Base-by-base conservation (phyloP, 768 basidiomycete genomes). In the Amanita fuliginea region DNA sequence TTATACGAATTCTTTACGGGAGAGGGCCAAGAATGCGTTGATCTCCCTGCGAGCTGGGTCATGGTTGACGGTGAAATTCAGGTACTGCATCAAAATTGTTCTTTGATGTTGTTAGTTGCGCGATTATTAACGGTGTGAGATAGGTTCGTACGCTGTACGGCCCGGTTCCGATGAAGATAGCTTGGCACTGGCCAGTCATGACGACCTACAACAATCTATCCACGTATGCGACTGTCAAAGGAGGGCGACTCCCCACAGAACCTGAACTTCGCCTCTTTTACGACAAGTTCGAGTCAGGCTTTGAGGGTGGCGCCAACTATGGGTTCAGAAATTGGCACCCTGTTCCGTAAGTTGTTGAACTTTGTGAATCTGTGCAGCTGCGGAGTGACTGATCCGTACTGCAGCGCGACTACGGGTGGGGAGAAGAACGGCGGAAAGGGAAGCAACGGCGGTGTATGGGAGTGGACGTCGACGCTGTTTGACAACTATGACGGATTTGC, bases 291-390 rank as follows among this genome's bases (percentile, higher is more conserved):
- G 75, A 83, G 39, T 73, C 72, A 32, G 85, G 86, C 0, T 87
- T 82, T 49, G 83, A 81, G 54, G 84, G 83, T 16, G 85, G 83
- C 32, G 76, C 81, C 1, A 97, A 97, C 59, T 61, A 82, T 43
- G 95, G 92, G 1, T 89, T 95, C 62, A 76, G 86, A 54, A 88
- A 92, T 64, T 96, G 94, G 91, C 92, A 97, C 61, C 89, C 91
- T 19, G 62, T 87, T 44, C 90, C 92, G 88, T 94, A 61, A 65
- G 90, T 73, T 11, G 10, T n/a, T n/a, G n/a, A 10, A 2, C 14
- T 9, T 2, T 18, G 6, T 30, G 28, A 18, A n/a, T 19, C 16
- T 24, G 13, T 7, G 32, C n/a, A 18, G 2, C 14, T 9, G 22
- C 6, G 22, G 28, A 24, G 11, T 10, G 9, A 30, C 30, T 9